Conservation (phyloP, 495 filamentous ascomycete species). For the Staphylotrichum tortipilum region DNA sequence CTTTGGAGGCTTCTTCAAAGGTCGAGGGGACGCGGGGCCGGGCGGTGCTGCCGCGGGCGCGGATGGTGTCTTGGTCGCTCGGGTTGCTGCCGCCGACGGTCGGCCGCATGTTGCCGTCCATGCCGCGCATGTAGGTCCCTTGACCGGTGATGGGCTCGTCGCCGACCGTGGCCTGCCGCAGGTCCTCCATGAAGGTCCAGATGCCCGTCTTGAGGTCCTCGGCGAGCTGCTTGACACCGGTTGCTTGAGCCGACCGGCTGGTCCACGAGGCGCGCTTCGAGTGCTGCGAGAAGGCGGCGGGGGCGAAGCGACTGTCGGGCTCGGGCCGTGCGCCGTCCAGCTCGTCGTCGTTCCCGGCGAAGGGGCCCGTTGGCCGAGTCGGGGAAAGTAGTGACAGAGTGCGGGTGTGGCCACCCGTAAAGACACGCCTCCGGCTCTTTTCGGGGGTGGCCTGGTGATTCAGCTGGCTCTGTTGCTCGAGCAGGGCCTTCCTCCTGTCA, state of each 20-base stretch:
- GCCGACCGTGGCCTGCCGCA: slow-evolving; percentile 88
- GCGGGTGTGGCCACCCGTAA: slow-evolving; percentile 55
- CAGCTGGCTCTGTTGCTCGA: slow-evolving; percentile 43
- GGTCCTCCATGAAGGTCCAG: slow-evolving; percentile 95
- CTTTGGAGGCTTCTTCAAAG: slow-evolving; percentile 19
- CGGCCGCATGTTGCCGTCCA: slow-evolving; percentile 31
- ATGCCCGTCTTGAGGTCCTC: slow-evolving; percentile 81
- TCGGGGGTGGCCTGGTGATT: slow-evolving; percentile 29
- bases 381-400: slow-evolving; percentile 82
- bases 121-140: slow-evolving; percentile 30
- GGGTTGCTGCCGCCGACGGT: slow-evolving; percentile 22
- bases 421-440: slow-evolving; percentile 38
- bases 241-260: slow-evolving; percentile 27
- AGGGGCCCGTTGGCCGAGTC: slow-evolving; percentile 22
- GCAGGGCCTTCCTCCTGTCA: slow-evolving; percentile 53
- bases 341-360: slow-evolving; percentile 23
- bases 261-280: slow-evolving; percentile 44
- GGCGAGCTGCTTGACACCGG: slow-evolving; percentile 68
- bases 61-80: slow-evolving; percentile 29
- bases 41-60: slow-evolving; percentile 21
- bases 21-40: slow-evolving; percentile 12
- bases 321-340: slow-evolving; percentile 11
- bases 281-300: slow-evolving; percentile 13
- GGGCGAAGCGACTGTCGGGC: slow-evolving; percentile 12
- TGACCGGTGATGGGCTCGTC: slow-evolving; percentile 71